Evolutionary conservation across 1,284 basidiomycete genomes (phyloP).

Genomic region (Megacollybia platyphylla): DNA sequence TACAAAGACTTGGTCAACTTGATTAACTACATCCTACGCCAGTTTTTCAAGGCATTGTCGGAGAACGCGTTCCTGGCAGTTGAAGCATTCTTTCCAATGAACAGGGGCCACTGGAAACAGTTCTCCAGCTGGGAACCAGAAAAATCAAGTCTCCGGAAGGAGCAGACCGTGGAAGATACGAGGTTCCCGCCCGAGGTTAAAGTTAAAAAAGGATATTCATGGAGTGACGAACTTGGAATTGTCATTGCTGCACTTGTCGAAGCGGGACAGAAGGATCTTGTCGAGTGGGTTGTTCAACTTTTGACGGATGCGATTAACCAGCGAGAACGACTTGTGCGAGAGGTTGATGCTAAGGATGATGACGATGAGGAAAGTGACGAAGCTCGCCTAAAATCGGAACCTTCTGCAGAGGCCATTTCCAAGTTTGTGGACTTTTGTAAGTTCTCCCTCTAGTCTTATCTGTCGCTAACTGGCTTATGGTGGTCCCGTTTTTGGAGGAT

Average conservation of each 20-base stretch:
- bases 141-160: slow-evolving; percentile 29
- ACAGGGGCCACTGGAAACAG: slow-evolving; percentile 75
- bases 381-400: slow-evolving; percentile 23
- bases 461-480: slow-evolving; percentile 23
- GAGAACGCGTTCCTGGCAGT: slow-evolving; percentile 77
- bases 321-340: slow-evolving; percentile 59
- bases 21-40: slow-evolving; percentile 75
- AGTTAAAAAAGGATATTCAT: slow-evolving; percentile 81
- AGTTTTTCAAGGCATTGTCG: slow-evolving; percentile 83
- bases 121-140: slow-evolving; percentile 75
- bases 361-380: slow-evolving; percentile 31
- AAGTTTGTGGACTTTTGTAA: slow-evolving; percentile 71
- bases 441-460: slow-evolving; percentile 15
- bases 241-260: slow-evolving; percentile 68
- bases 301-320: slow-evolving; percentile 53
- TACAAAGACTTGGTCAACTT: slow-evolving; percentile 76
- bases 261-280: slow-evolving; percentile 44
- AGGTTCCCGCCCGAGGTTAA: slow-evolving; percentile 56
- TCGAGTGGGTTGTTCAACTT: slow-evolving; percentile 76
- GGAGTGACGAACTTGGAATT: slow-evolving; percentile 84
- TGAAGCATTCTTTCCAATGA: slow-evolving; percentile 87
- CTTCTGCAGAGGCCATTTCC: slow-evolving; percentile 57
- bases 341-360: slow-evolving; percentile 42
- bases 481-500: slow-evolving; percentile 62
- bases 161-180: slow-evolving; percentile 28